Base-by-base conservation (phyloP, 352 stramenopile species). In the Phytophthora pinifolia region DNA sequence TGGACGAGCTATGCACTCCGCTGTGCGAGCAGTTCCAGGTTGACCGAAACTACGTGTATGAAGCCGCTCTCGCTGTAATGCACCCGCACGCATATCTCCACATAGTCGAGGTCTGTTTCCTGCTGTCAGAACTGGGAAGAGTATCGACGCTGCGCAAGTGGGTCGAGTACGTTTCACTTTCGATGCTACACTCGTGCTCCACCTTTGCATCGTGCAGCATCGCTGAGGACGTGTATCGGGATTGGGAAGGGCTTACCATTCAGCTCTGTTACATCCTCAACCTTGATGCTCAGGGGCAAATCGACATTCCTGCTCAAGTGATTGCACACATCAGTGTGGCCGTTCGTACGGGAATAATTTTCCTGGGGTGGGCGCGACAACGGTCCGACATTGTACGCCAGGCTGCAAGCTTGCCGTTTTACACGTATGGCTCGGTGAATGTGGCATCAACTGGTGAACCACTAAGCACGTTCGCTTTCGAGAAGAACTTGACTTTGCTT, bases 191-290 rank as follows among this genome's bases (percentile, higher is more conserved):
- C 44, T 90, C 80, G 12, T 89, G 80, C 53, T 75, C 73, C 12
- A 92, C 80, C 10, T 92, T 91, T 34, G 79, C 82, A 12, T 91
- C 83, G 1, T 89, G 80, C 46, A 76, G 61, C 17, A 88, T 92
- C 39, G 82, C 76, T 6, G 75, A 89, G 17, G 76, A 90, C 18
- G 77, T 90, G 18, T 90, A 89, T 58, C 79, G 83, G 14, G 83
- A 94, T 46, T 94, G 83, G 83, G 82, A 94, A 44, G 74, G 79
- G 15, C 66, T 94, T 3, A 92, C 81, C 9, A 87, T 90, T 36
- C 83, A 94, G 62, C 66, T 94, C 4, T 89, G 81, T 44, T 90
- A 88, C 46, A 64, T 94, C 5, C 59, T 90, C 1, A 80, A 88
- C 39, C 65, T 94, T 17, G 72, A 88, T 17, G 69, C 77, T 4